Percentiles rank a stretch among this genome's conserved stretches.
Evolutionary conservation across 2,329 filamentous ascomycete species (phyloP).

Genomic region (Drechslera avenae): DNA sequence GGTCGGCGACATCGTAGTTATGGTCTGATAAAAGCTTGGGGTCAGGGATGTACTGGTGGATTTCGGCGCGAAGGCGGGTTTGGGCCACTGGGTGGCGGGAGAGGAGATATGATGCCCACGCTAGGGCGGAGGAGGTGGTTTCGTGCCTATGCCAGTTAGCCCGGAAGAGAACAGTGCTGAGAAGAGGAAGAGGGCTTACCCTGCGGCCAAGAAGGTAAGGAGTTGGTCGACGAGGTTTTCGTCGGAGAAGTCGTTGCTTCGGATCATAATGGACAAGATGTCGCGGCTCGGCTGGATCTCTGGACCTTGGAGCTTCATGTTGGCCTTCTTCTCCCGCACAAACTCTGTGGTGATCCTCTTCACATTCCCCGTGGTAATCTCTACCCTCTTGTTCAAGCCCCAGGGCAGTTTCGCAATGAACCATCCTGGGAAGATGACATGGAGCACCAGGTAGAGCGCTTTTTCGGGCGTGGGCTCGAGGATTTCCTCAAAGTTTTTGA

Average conservation of each 20-base stretch:
- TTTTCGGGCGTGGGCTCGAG: constrained; percentile 56
- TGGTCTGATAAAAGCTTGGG: constrained; percentile 25
- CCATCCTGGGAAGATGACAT: constrained; percentile 46
- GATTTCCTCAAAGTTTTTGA: constrained; percentile 52
- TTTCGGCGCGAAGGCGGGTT: constrained; percentile 68
- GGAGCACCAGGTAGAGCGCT: constrained; percentile 50
- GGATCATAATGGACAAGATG: constrained; percentile 57
- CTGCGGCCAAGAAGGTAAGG: constrained; percentile 61
- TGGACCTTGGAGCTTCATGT: constrained; percentile 42
- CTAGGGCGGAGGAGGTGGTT: constrained; percentile 75
- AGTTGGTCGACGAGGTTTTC: constrained; percentile 60
- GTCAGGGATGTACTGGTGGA: constrained; percentile 65
- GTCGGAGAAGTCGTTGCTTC: constrained; percentile 59
- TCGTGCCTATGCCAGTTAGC: constrained; percentile 60
- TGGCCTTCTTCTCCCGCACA: constrained; percentile 54
- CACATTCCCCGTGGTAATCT: constrained; percentile 44
- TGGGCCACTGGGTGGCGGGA: constrained; percentile 69
- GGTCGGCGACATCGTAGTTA: constrained; percentile 36
- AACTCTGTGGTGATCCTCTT: constrained; percentile 53
- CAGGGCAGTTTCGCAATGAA: constrained; percentile 53
- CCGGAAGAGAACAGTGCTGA: background rate
- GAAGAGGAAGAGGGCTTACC: constrained; percentile 43
- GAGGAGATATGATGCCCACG: constrained; percentile 77
- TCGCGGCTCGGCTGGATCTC: constrained; percentile 46
- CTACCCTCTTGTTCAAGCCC: constrained; percentile 53